phyloP scores from a whole-genome alignment of 1,139 yeast species.

The Pichia terricola region DNA sequence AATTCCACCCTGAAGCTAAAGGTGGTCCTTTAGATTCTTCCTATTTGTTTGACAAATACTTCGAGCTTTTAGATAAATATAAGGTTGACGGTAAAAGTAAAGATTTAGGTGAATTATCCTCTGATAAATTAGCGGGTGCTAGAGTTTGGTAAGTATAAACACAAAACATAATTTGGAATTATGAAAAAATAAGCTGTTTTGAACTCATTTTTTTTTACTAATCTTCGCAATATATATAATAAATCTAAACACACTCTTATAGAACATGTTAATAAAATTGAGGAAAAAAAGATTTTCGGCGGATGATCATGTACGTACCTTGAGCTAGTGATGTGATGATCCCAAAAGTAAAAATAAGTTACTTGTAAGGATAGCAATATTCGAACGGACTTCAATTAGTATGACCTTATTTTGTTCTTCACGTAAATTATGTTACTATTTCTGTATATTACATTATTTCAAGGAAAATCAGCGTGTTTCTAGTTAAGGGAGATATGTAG shows the following conservation, averaged over 20 bases:
- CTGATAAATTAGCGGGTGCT: conserved; percentile 76
- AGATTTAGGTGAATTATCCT: conserved; percentile 49
- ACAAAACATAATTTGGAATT: neutral
- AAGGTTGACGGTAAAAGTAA: conserved; percentile 31
- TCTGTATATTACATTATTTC: too few species aligned
- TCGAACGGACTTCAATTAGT: too few species aligned
- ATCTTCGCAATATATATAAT: neutral
- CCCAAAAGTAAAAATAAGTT: too few species aligned
- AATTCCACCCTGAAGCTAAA: conserved; percentile 98
- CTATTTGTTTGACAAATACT: conserved; percentile 82
- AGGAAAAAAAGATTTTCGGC: too few species aligned
- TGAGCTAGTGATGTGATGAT: too few species aligned
- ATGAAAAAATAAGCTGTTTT: neutral
- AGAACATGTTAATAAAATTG: too few species aligned
- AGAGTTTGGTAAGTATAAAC: conserved; percentile 41
- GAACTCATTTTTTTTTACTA: neutral
- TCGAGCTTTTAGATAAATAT: conserved; percentile 56
- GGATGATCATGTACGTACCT: too few species aligned
- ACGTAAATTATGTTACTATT: too few species aligned
- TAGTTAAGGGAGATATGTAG: too few species aligned
- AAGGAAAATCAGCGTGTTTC: too few species aligned
- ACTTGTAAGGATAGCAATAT: too few species aligned
- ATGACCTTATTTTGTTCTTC: too few species aligned
- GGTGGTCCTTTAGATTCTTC: conserved; percentile 96
- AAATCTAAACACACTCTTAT: neutral